phyloP scores from a whole-genome alignment of 805 yeast genomes.

The Saccharomycopsis schoenii region DNA sequence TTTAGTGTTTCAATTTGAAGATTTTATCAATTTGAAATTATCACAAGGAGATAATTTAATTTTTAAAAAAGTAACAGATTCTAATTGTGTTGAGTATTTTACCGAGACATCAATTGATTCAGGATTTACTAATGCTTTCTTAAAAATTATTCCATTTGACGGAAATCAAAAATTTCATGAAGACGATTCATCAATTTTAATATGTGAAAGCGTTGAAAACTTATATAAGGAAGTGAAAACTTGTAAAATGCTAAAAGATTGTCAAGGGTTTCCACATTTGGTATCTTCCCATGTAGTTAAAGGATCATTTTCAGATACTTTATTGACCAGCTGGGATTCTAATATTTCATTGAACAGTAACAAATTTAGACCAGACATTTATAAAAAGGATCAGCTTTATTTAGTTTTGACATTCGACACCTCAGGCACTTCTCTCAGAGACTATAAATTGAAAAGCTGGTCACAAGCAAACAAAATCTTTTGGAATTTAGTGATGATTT shows the following conservation, averaged over 20 bases:
- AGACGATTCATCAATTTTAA: not conserved
- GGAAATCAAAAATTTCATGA: constrained; percentile 23
- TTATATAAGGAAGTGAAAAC: constrained; percentile 35
- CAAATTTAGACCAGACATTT: constrained; percentile 32
- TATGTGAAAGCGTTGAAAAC: not conserved
- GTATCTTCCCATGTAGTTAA: constrained; percentile 36
- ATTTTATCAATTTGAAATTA: constrained; percentile 11
- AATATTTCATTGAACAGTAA: constrained; percentile 20
- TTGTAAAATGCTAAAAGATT: constrained; percentile 30
- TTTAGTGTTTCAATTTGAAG: constrained; percentile 15
- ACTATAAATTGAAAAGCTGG: constrained; percentile 32
- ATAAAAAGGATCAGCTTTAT: constrained; percentile 24
- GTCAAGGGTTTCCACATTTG: constrained; percentile 37
- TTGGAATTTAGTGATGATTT: constrained; percentile 39
- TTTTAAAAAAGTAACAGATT: constrained; percentile 6
- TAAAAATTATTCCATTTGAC: constrained; percentile 47
- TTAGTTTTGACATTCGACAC: constrained; percentile 31
- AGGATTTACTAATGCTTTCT: constrained; percentile 23
- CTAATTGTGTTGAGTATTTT: constrained; percentile 9
- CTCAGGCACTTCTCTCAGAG: constrained; percentile 37
- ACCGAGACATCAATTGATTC: constrained; percentile 10
- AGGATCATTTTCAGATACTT: constrained; percentile 33
- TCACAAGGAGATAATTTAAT: constrained; percentile 1
- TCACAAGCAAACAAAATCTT: constrained; percentile 35
- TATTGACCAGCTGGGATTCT: constrained; percentile 38